Evolutionary conservation across 768 basidiomycete genomes (phyloP), one percentile per base, ranked within the genome.

Genomic region (Pulveroboletus ravenelii): DNA sequence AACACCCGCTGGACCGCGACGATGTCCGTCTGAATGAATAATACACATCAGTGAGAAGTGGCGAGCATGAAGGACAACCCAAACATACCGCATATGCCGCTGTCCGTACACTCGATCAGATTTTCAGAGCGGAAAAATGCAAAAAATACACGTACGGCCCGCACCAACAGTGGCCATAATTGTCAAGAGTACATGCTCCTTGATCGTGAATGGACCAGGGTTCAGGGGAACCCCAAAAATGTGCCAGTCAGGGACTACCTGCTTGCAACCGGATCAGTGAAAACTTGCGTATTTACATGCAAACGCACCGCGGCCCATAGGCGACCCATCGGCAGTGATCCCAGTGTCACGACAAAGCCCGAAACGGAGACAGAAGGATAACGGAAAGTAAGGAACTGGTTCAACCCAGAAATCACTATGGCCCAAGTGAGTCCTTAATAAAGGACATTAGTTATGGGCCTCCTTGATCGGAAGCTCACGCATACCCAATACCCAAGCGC

Each of bases 351-450:
- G n/a, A 89, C 82, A 49, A 86, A 75, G 72, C 62, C 58, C 40
- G 61, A 67, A 50, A 77, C 47, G 10, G 18, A 17, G 40, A 72
- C 66, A 14, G 72, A 67, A 5, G 85, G 86, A 59, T 79, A 87
- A 27, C 86, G 78, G 56, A 87, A 79, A 65, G 77, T 84, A 67
- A 88, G 87, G 69, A 87, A 88, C 59, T 87, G 86, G 66, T 89
- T 89, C 72, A 88, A 73, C 38, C 86, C 84, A 0, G 87, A 76
- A 18, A 89, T 73, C 44, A 89, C 18, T 55, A 84, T 68, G 0
- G 82, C 72, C 76, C 78, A 83, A 0, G 65, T 20, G 2, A 81
- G 52, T 2, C 65, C 68, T 67, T 39, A 1, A 14, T 17, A 27
- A 3, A 14, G 9, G 18, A 23, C 1, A 27, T 62, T 3, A 56